Conservation (phyloP, 306 rosid species). For the Cucurbita ficifolia region DNA sequence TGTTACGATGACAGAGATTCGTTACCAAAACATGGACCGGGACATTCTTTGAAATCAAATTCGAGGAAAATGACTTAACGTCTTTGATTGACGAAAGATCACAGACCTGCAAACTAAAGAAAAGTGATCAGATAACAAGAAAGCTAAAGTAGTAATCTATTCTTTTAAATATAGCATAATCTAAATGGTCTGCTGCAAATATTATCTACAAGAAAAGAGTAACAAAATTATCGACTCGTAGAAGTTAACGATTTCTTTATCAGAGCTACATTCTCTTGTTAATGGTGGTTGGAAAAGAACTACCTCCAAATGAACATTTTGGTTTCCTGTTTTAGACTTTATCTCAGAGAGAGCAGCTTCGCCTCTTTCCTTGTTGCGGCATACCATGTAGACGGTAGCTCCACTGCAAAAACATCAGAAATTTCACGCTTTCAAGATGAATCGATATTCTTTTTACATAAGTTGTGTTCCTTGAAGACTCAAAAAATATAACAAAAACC, state of each 20-base stretch:
- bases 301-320: slow-evolving; percentile 74
- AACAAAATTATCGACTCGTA: neutral
- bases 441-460: neutral
- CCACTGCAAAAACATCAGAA: slow-evolving; percentile 32
- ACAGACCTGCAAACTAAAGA: slow-evolving; percentile 50
- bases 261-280: neutral
- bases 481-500: neutral
- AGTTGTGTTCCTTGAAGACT: neutral
- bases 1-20: slow-evolving; percentile 35
- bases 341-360: slow-evolving; percentile 74
- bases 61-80: slow-evolving; percentile 52
- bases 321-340: slow-evolving; percentile 56
- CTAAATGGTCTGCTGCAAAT: neutral
- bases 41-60: slow-evolving; percentile 43
- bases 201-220: neutral
- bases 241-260: no score
- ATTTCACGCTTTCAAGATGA: neutral
- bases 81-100: slow-evolving; percentile 69
- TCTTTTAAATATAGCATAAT: neutral
- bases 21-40: slow-evolving; percentile 77
- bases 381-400: slow-evolving; percentile 66
- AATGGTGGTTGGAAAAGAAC: neutral
- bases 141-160: neutral
- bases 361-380: slow-evolving; percentile 83
- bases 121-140: neutral